Evolutionary conservation across 257 asterid genomes (phyloP).

Genomic region (Thymus mandschuricus): DNA sequence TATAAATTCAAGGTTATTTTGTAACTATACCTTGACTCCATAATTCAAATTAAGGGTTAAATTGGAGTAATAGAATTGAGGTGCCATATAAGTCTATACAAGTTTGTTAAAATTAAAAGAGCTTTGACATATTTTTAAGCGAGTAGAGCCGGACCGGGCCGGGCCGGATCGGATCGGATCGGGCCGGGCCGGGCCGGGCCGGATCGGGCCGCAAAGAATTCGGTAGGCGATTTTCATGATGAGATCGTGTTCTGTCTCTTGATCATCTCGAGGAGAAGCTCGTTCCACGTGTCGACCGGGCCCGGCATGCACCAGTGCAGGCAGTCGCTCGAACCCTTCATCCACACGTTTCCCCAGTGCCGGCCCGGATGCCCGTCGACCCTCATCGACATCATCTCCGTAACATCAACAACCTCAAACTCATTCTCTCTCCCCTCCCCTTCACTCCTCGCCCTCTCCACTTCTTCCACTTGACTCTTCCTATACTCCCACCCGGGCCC

Average conservation of each 20-base stretch:
- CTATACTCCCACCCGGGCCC: conserved; percentile 38
- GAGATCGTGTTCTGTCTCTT: background rate
- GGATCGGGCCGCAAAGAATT: too few relatives aligned
- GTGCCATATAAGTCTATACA: too few relatives aligned
- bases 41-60: too few relatives aligned
- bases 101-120: too few relatives aligned
- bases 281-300: conserved; percentile 63
- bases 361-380: conserved; percentile 57
- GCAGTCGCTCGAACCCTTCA: conserved; percentile 44
- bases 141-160: too few relatives aligned
- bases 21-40: too few relatives aligned
- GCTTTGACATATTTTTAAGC: too few relatives aligned
- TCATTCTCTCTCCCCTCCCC: conserved; percentile 36
- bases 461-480: conserved; percentile 51
- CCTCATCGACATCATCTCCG: conserved; percentile 50
- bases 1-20: too few relatives aligned
- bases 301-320: conserved; percentile 68
- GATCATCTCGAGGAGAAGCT: conserved; percentile 51
- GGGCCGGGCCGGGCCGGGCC: too few relatives aligned
- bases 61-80: too few relatives aligned
- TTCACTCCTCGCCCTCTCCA: conserved; percentile 39
- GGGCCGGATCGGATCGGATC: too few relatives aligned
- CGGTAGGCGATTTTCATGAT: too few relatives aligned
- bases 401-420: conserved; percentile 52
- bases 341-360: conserved; percentile 45